phyloP scores from a whole-genome alignment of 768 basidiomycete species.

The Leucosporidium yakuticum region DNA sequence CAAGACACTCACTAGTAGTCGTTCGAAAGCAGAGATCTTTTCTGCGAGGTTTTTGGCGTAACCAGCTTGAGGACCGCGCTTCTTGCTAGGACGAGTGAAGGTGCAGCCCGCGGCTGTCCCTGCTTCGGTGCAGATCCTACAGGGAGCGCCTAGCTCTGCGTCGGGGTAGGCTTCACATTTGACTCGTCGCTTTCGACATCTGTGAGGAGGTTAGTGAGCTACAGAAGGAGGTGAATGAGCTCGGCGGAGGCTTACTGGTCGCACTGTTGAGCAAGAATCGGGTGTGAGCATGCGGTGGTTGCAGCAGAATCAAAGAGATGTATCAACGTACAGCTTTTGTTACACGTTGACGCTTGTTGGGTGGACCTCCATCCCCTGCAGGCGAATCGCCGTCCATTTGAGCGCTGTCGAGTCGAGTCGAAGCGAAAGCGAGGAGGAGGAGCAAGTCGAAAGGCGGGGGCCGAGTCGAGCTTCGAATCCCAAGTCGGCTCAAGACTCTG shows the following conservation, averaged over 20 bases:
- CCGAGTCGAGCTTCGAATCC: too few species aligned
- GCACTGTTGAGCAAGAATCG: neutral
- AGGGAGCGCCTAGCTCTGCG: constrained; percentile 13
- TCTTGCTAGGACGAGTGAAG: constrained; percentile 18
- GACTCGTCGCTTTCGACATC: constrained; percentile 5
- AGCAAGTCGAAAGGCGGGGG: neutral
- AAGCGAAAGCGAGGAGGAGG: neutral
- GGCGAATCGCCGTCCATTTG: neutral
- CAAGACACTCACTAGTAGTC: constrained; percentile 18
- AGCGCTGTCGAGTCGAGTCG: neutral
- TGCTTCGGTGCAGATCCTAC: constrained; percentile 28
- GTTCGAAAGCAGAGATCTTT: constrained; percentile 8
- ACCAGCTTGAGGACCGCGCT: constrained; percentile 27
- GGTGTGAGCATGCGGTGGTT: neutral
- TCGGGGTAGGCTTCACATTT: constrained; percentile 16
- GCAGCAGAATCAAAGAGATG: neutral
- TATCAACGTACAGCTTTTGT: neutral
- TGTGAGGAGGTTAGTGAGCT: too few species aligned
- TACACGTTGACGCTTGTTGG: neutral
- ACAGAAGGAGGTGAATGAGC: too few species aligned
- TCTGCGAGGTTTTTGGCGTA: constrained; percentile 16
- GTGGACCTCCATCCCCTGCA: neutral
- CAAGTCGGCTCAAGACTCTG: too few species aligned
- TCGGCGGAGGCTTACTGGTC: neutral
- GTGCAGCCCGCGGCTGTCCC: constrained; percentile 12